phyloP scores from a whole-genome alignment of 2,329 filamentous ascomycete species.

The Triangularia verruculosa region DNA sequence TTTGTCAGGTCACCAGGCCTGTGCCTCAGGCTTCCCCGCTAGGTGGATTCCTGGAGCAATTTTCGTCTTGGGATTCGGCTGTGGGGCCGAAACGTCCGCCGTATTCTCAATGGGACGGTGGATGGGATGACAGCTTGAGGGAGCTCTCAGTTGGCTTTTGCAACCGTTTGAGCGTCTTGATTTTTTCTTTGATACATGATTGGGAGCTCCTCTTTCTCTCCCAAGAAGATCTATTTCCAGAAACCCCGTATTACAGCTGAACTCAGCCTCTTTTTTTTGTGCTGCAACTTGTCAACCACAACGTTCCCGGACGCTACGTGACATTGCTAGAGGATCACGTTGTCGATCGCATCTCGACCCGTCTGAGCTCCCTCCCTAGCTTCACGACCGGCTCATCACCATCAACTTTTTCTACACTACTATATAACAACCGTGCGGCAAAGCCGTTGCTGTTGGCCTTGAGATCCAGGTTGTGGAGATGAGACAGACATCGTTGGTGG shows the following conservation, averaged over 20 bases:
- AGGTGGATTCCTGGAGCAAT: constrained; percentile 11
- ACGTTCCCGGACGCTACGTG: neutral
- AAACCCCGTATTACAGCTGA: neutral
- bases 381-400: neutral
- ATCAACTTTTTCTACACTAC: neutral
- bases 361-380: neutral
- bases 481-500: neutral
- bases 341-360: neutral
- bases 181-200: neutral
- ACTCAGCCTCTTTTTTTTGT: neutral
- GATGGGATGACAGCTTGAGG: neutral
- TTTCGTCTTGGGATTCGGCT: neutral
- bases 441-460: neutral
- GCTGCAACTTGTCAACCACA: neutral
- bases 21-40: neutral
- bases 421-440: neutral
- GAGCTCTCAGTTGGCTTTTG: neutral
- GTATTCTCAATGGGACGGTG: constrained; percentile 1
- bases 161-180: neutral
- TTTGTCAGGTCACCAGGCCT: neutral
- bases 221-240: neutral
- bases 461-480: neutral
- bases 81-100: constrained; percentile 14
- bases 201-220: neutral
- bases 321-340: neutral